Percentiles rank a stretch among this genome's conserved stretches.
Evolutionary conservation across 345 rosid genomes (phyloP).

Genomic region (Hevea brasiliensis): DNA sequence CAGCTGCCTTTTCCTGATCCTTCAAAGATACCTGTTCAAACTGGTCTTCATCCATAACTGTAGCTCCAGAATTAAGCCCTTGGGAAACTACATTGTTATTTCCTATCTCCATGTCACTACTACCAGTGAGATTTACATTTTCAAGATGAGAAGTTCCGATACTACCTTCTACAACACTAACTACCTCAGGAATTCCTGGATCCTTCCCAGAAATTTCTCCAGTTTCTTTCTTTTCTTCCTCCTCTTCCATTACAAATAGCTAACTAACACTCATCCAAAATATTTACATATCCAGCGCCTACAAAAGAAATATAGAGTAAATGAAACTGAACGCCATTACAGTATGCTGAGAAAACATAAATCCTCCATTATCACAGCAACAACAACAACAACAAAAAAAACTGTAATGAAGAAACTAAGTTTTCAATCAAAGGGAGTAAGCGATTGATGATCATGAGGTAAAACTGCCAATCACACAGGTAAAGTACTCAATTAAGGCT

Average conservation of each 20-base stretch:
- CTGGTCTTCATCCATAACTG: conserved; percentile 55
- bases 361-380: no score
- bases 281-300: conserved; percentile 32
- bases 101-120: conserved; percentile 27
- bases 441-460: neutral
- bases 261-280: conserved; percentile 37
- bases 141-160: conserved; percentile 41
- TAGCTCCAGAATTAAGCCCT: conserved; percentile 34
- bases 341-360: neutral
- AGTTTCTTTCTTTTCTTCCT: conserved; percentile 58
- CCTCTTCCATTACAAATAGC: conserved; percentile 62
- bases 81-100: conserved; percentile 25
- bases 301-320: conserved; percentile 9
- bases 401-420: no score
- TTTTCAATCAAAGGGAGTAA: neutral
- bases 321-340: neutral
- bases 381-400: no score
- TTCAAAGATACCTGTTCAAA: conserved; percentile 82
- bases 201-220: conserved; percentile 35
- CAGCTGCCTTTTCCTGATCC: conserved; percentile 54
- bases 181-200: conserved; percentile 21
- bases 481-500: neutral
- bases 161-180: conserved; percentile 37
- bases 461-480: neutral
- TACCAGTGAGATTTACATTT: conserved; percentile 27